Base-by-base conservation (phyloP, 2,329 filamentous ascomycete species). In the Thelonectria rubi region DNA sequence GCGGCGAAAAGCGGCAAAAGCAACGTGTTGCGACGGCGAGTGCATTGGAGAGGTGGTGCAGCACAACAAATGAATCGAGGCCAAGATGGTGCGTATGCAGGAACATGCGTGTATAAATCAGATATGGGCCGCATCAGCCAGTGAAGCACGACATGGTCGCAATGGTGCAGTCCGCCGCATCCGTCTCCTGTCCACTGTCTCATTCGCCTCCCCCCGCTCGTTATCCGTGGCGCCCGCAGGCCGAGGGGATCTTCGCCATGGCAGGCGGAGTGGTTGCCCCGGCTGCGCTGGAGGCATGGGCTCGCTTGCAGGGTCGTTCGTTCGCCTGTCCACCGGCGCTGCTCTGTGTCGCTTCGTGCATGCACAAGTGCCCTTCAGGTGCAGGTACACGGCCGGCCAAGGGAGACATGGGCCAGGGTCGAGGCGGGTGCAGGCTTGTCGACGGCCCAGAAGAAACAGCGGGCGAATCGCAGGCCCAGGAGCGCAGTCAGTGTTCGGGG, bases 61-160 rank as follows among this genome's bases (percentile, higher is more conserved):
- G 40, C 48, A 40, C 26, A 30, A n/a, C n/a, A n/a, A n/a, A n/a
- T n/a, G 26, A 30, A 10, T 30, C 5, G 26, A 30, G 5, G 26
- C 26, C 6, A 5, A 30, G n/a, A n/a, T n/a, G n/a, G 30, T 43
- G 39, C 43, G 20, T 30, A 53, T 58, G 48, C 55, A 53, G 10
- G 32, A 32, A 34, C 24, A 53, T 57, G 39, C 46, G 55, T 58
- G 49, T 58, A 42, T 55, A 58, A 63, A 52, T n/a, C n/a, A 58
- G 51, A 60, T 54, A 61, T 69, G 58, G 59, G 59, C 58, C 58
- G 68, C 62, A 61, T 43, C 46, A 53, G 26, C 47, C 45, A 24
- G 51, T 52, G 46, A 68, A 68, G 68, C 69, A 69, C 69, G 65
- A 69, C 69, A 71, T 71, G 61, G 55, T 68, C 67, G 65, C 68